Evolutionary conservation across 108 stramenopile genomes (phyloP), one percentile per base, ranked within the genome.

Genomic region (Skeletonema menzelii): DNA sequence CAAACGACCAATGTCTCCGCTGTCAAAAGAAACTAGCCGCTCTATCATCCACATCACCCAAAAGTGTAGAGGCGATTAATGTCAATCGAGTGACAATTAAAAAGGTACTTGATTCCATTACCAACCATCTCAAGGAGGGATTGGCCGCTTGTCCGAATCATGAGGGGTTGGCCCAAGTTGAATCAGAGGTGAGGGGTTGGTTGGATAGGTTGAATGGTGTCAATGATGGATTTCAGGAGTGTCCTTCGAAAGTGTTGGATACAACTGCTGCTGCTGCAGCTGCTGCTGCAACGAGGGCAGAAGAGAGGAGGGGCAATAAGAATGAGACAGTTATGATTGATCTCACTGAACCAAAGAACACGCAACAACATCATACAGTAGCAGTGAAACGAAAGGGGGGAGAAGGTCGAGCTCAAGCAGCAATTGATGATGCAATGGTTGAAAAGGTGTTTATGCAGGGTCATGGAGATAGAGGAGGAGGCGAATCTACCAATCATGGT

Each of bases 111-210:
- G 65, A 78, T 26, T 27, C 19, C 32, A 59, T 78, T 32, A 17
- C 38, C 35, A 60, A 64, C 4, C 42, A 57, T 37, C 14, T 70
- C 0, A 60, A 66, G 20, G 61, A 79, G 59, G 78, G 78, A 30
- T 32, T 79, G 65, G 67, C 70, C 5, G 78, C 78, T 13, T 79
- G 71, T 72, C 78, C 78, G 4, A 35, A 79, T 58, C 78, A 79
- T 46, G 56, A 44, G 4, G 71, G 55, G 8, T 42, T 79, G 38
- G 40, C 68, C 31, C 27, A 12, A 4, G 66, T 59, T 37, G 56
- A 79, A 44, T 17, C 4, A 2, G 47, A 68, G 34, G 61, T 67
- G 24, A 62, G 59, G 35, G 4, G 24, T 24, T 68, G 49, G 71
- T 13, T 53, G 32, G 42, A 55, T 59, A 37, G 32, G 6, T 57